A percentile compares a stretch with the other conserved stretches of the same genome.
Conservation (phyloP, 2,329 filamentous ascomycete genomes). For the Septoria linicola region DNA sequence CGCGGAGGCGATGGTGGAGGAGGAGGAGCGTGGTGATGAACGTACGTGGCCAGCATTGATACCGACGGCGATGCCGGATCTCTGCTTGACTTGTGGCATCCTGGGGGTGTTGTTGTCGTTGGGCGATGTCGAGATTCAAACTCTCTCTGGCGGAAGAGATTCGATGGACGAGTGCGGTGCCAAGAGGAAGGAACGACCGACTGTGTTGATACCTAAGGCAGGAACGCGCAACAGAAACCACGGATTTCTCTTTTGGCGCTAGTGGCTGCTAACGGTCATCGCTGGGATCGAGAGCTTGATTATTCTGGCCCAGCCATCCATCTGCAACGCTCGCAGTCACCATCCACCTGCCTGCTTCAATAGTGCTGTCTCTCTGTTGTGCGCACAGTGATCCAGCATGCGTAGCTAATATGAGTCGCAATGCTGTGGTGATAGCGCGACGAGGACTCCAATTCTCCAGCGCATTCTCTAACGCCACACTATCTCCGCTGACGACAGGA, state of each 20-base stretch:
- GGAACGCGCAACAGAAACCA: background rate
- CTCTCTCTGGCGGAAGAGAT: constrained; percentile 20
- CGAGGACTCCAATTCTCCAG: constrained; percentile 20
- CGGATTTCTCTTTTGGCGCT: background rate
- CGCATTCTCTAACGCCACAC: constrained; percentile 13
- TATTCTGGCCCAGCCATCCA: constrained; percentile 15
- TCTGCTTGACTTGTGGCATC: constrained; percentile 57
- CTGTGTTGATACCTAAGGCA: too few species aligned
- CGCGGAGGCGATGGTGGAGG: background rate
- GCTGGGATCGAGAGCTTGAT: constrained; percentile 10
- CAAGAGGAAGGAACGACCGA: background rate
- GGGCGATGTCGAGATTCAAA: constrained; percentile 27
- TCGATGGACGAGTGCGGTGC: background rate
- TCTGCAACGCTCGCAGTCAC: background rate
- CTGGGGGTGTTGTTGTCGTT: constrained; percentile 35
- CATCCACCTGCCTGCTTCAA: constrained; percentile 15
- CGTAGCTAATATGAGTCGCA: constrained; percentile 43
- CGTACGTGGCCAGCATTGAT: constrained; percentile 67
- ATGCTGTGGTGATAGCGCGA: constrained; percentile 34
- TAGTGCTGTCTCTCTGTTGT: constrained; percentile 11
- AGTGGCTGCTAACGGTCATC: constrained; percentile 2
- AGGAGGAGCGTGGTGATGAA: constrained; percentile 33
- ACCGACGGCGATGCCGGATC: constrained; percentile 58
- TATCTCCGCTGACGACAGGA: constrained; percentile 14
- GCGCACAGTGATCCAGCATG: constrained; percentile 18